phyloP scores from a whole-genome alignment of 225 moss, liverwort and hornwort species.

The Lunularia cruciata region DNA sequence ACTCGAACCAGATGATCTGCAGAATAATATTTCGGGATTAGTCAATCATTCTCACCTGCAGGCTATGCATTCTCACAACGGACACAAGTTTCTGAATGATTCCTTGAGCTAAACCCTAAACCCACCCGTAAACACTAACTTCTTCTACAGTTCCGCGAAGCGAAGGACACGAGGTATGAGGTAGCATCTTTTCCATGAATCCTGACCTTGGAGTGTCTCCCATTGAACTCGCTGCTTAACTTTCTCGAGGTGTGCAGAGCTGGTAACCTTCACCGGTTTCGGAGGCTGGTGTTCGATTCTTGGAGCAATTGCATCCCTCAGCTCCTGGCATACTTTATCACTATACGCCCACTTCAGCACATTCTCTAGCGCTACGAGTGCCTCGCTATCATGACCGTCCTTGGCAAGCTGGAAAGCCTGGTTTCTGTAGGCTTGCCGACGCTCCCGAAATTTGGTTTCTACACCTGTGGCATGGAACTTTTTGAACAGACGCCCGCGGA shows the following conservation, averaged over 20 bases:
- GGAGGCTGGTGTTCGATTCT: constrained; percentile 13
- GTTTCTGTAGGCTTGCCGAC: constrained; percentile 15
- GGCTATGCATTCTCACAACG: neutral
- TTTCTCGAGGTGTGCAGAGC: constrained; percentile 21
- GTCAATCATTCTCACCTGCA: neutral
- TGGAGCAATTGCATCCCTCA: constrained; percentile 13
- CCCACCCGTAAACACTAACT: neutral
- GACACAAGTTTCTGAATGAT: neutral
- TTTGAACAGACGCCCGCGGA: constrained; percentile 32
- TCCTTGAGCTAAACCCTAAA: constrained; percentile 4
- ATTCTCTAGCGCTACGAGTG: constrained; percentile 22
- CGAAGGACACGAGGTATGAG: no score
- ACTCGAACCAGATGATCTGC: constrained; percentile 19
- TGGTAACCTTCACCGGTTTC: neutral
- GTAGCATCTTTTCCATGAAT: no score
- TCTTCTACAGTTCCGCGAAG: neutral
- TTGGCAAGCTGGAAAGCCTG: constrained; percentile 16
- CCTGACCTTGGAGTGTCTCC: constrained; percentile 19
- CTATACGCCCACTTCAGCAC: constrained; percentile 32
- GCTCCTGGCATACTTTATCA: constrained; percentile 22
- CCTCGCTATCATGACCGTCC: constrained; percentile 17
- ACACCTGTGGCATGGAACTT: constrained; percentile 29
- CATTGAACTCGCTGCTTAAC: constrained; percentile 22
- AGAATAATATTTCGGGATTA: neutral
- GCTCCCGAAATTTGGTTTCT: constrained; percentile 3